phyloP scores from a whole-genome alignment of 345 rosid species.

The Rhodomyrtus tomentosa region DNA sequence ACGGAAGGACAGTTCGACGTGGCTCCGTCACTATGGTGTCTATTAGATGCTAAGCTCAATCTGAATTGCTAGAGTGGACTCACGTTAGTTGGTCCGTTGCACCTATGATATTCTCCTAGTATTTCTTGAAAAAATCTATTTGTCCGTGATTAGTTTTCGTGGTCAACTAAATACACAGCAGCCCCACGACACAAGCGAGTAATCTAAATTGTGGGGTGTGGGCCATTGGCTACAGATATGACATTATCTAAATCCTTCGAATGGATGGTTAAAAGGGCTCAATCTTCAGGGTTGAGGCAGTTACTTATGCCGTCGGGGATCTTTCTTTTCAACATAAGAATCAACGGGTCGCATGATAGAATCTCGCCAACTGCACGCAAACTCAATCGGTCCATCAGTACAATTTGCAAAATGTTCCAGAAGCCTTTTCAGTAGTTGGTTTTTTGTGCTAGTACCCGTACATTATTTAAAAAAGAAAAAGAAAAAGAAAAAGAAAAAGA shows the following conservation, averaged over 20 bases:
- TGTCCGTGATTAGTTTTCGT: background rate
- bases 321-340: background rate
- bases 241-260: too few relatives aligned
- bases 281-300: too few relatives aligned
- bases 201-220: background rate
- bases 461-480: background rate
- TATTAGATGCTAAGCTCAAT: too few relatives aligned
- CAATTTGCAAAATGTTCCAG: background rate
- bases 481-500: too few relatives aligned
- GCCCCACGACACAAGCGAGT: background rate
- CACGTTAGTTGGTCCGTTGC: too few relatives aligned
- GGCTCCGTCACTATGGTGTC: too few relatives aligned
- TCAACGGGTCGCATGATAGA: background rate
- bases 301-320: background rate
- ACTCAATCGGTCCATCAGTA: background rate
- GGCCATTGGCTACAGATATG: background rate
- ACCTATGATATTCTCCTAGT: too few relatives aligned
- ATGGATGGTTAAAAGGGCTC: background rate
- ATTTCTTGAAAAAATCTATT: too few relatives aligned
- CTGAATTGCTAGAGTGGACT: too few relatives aligned
- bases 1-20: too few relatives aligned
- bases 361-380: background rate
- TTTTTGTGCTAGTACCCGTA: background rate
- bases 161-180: background rate
- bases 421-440: background rate